These are phyloP conservation scores for Teratosphaeria viscida DNA, from an alignment of 2,329 filamentous ascomycete species.

Conservation along the genomic window DNA sequence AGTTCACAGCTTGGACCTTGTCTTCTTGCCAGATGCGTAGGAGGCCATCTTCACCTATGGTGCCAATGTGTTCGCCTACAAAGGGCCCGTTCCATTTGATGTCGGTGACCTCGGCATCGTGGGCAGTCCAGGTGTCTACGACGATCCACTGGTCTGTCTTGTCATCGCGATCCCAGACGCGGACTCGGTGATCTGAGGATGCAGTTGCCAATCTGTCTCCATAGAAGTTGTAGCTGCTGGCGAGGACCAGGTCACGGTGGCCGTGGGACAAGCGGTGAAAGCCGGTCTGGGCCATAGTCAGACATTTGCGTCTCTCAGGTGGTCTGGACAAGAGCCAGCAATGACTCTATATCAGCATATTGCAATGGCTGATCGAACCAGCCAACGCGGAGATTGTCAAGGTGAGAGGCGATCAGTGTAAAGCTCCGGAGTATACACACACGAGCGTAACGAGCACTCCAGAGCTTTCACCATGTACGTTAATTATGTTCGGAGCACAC, in stretches of 20 bases:
- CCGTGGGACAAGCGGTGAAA: constrained; percentile 58
- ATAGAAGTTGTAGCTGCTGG: constrained; percentile 83
- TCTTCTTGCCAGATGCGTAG: constrained; percentile 93
- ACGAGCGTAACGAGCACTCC: not conserved
- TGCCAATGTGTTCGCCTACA: constrained; percentile 78
- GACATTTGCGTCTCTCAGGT: too few relatives aligned
- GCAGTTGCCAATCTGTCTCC: constrained; percentile 86
- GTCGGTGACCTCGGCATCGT: constrained; percentile 83
- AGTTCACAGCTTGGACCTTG: constrained; percentile 60
- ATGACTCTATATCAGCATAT: too few relatives aligned
- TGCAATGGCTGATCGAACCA: too few relatives aligned
- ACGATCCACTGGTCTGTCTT: constrained; percentile 66
- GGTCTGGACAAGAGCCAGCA: too few relatives aligned
- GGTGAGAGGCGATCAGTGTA: too few relatives aligned
- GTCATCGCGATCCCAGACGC: constrained; percentile 76
- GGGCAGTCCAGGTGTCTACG: constrained; percentile 80
- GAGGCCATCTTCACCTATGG: constrained; percentile 78
- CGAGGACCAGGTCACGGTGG: constrained; percentile 70
- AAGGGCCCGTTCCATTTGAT: constrained; percentile 90
- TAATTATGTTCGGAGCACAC: not conserved
- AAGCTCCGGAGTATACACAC: too few relatives aligned
- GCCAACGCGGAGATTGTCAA: too few relatives aligned
- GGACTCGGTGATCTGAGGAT: constrained; percentile 84
- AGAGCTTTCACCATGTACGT: not conserved
- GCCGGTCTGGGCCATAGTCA: constrained; percentile 11